These are phyloP conservation scores for Mucor piriformis DNA, from an alignment of 371 early-diverging fungal genomes.

Conservation along the genomic window DNA sequence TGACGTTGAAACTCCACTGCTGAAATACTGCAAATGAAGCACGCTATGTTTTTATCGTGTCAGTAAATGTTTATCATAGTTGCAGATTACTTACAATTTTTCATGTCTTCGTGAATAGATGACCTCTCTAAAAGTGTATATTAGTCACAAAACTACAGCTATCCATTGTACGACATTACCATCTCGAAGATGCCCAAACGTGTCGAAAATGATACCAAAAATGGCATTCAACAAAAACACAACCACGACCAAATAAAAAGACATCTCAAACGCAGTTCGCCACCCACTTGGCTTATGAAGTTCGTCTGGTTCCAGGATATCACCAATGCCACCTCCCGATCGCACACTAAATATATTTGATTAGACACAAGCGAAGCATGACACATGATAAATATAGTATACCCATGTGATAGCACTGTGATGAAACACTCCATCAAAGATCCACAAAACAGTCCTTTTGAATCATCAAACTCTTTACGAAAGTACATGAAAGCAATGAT, in stretches of 20 bases:
- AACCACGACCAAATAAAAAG: slow-evolving; percentile 59
- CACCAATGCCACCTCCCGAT: slow-evolving; percentile 61
- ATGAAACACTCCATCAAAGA: slow-evolving; percentile 53
- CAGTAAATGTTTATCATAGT: neutral
- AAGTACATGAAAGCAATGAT: slow-evolving; percentile 58
- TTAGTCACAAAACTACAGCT: neutral
- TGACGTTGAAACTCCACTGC: slow-evolving; percentile 59
- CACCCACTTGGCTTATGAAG: slow-evolving; percentile 43
- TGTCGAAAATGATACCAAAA: slow-evolving; percentile 68
- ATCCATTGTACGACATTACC: slow-evolving; percentile 24
- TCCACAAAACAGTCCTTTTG: slow-evolving; percentile 52
- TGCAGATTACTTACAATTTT: slow-evolving; percentile 32
- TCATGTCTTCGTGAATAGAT: slow-evolving; percentile 54
- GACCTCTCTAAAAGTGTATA: slow-evolving; percentile 44
- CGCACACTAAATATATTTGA: slow-evolving; percentile 34
- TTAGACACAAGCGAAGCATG: neutral
- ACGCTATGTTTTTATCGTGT: slow-evolving; percentile 27
- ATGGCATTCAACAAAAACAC: slow-evolving; percentile 62
- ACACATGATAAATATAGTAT: slow-evolving; percentile 9
- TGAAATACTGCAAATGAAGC: slow-evolving; percentile 60
- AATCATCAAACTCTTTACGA: slow-evolving; percentile 48
- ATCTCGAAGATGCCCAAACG: slow-evolving; percentile 63
- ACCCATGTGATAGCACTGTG: slow-evolving; percentile 58
- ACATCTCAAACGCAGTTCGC: slow-evolving; percentile 57
- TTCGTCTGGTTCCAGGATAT: slow-evolving; percentile 46